phyloP scores from a whole-genome alignment of 352 stramenopile species.

The Phytophthora cajani region DNA sequence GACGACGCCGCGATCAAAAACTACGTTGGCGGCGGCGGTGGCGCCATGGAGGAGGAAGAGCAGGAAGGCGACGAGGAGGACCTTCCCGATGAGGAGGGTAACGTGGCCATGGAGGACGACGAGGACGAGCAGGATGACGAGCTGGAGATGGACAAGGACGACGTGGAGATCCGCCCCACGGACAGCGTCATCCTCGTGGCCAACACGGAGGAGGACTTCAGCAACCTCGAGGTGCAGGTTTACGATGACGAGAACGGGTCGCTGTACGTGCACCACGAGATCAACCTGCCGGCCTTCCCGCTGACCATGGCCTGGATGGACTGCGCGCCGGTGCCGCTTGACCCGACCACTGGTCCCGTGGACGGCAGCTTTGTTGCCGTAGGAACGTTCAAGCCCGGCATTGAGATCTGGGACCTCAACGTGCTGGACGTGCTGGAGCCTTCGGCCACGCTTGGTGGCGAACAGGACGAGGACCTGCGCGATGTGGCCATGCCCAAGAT shows the following conservation, averaged over 20 bases:
- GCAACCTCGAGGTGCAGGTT: constrained; percentile 98
- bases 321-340: constrained; percentile 73
- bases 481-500: constrained; percentile 83
- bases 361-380: constrained; percentile 98
- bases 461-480: constrained; percentile 83
- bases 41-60: constrained; percentile 46
- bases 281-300: constrained; percentile 98
- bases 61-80: constrained; percentile 32
- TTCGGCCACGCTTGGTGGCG: constrained; percentile 93
- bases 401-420: constrained; percentile 99
- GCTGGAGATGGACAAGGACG: constrained; percentile 85
- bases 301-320: constrained; percentile 98
- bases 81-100: constrained; percentile 46
- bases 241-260: constrained; percentile 97
- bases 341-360: constrained; percentile 67
- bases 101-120: constrained; percentile 62
- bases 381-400: constrained; percentile 99
- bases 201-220: constrained; percentile 98
- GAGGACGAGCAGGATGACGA: constrained; percentile 77
- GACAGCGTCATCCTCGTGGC: constrained; percentile 97
- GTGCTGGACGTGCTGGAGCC: constrained; percentile 99
- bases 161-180: constrained; percentile 93
- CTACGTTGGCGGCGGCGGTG: constrained; percentile 57
- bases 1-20: constrained; percentile 84
- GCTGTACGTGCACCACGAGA: constrained; percentile 99